Conservation (phyloP, 768 basidiomycete genomes). For the Calocera cornea region DNA sequence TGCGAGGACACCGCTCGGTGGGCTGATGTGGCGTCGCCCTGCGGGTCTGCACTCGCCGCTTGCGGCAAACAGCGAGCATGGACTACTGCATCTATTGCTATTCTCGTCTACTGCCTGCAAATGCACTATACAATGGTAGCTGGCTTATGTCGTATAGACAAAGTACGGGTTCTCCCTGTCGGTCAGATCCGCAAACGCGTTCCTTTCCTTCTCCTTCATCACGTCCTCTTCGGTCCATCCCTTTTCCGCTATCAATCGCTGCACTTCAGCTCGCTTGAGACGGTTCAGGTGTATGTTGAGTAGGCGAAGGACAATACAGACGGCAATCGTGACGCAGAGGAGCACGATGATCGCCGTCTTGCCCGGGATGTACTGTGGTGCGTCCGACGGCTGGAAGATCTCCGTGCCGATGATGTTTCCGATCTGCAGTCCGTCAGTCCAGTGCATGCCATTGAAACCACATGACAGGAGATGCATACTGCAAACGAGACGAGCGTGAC, state of each 20-base stretch:
- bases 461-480: background rate
- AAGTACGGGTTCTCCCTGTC: slow-evolving; percentile 35
- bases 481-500: background rate
- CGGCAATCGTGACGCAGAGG: slow-evolving; percentile 37
- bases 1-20: no score
- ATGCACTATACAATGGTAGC: no score
- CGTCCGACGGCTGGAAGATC: slow-evolving; percentile 49
- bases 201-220: slow-evolving; percentile 41
- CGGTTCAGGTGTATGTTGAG: slow-evolving; percentile 43
- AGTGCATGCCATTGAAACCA: background rate
- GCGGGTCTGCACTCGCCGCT: no score
- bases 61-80: no score
- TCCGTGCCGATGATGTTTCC: slow-evolving; percentile 52
- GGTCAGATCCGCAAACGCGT: slow-evolving; percentile 50
- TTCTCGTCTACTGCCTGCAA: no score
- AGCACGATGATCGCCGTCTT: slow-evolving; percentile 53
- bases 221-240: slow-evolving; percentile 49
- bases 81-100: no score
- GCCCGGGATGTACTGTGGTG: slow-evolving; percentile 49
- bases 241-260: slow-evolving; percentile 31
- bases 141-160: slow-evolving; percentile 8
- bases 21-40: no score
- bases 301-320: slow-evolving; percentile 38
- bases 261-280: slow-evolving; percentile 32
- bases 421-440: slow-evolving; percentile 13